A percentile compares a stretch with the other conserved stretches of the same genome.
Evolutionary conservation across 768 basidiomycete genomes (phyloP).

Genomic region (Suillus subluteus): DNA sequence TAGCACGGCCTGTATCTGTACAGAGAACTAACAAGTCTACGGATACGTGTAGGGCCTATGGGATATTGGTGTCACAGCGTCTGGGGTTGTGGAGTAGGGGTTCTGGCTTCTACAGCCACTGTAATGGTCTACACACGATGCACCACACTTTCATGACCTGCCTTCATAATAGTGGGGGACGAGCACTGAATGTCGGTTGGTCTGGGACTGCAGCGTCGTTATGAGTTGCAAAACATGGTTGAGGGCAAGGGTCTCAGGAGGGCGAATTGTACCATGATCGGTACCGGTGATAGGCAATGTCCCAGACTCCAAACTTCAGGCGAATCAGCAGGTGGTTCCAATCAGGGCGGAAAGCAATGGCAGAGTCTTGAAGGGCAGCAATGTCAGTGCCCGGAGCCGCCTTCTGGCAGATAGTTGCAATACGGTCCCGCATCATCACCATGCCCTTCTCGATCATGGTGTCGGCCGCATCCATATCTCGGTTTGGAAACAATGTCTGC

Average conservation of each 20-base stretch:
- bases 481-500: neutral
- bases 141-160: too few species aligned
- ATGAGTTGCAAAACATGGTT: neutral
- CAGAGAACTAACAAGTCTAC: too few species aligned
- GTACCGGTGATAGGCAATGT: neutral
- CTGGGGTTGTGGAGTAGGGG: too few species aligned
- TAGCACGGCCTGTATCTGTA: too few species aligned
- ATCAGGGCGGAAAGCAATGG: neutral
- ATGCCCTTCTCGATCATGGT: constrained; percentile 14
- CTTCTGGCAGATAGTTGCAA: neutral
- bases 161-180: neutral
- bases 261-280: neutral
- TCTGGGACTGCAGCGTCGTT: neutral
- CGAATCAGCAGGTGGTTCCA: neutral
- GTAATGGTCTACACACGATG: too few species aligned
- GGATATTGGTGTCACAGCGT: too few species aligned
- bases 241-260: neutral
- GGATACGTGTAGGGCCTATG: too few species aligned
- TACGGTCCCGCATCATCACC: neutral
- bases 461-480: neutral
- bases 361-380: neutral
- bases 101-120: too few species aligned
- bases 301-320: neutral
- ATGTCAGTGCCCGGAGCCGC: neutral
- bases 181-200: neutral